Evolutionary conservation across 768 basidiomycete species (phyloP), one percentile per base, ranked within the genome.

Genomic region (Termitomyces sp.): DNA sequence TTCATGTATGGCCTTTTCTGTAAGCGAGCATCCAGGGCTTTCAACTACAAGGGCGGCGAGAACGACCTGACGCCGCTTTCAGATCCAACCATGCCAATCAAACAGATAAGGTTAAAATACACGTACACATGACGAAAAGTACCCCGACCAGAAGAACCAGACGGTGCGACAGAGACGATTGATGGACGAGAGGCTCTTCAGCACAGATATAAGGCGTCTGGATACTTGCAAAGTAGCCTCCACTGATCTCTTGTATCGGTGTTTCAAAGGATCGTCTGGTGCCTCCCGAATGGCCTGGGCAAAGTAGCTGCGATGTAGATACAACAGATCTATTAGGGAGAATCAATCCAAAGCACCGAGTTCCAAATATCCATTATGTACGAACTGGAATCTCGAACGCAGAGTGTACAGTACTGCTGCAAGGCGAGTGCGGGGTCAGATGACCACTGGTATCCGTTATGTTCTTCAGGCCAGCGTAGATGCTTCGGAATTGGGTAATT

Each of bases 121-220:
- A n/a, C n/a, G 16, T 60, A 82, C 81, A 52, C 78, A 78, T 16
- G 81, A 69, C 3, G 78, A 76, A 55, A 78, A 81, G 42, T 77
- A 63, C 1, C 69, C 68, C 0, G 78, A 76, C 81, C 81, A 82
- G 63, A 81, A 80, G 59, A 73, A 79, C 78, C 80, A 81, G 9
- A 68, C 63, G 36, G 65, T 60, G 23, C 70, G 62, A 7, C 70
- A 63, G 3, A 68, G 59, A 11, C 72, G 73, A 60, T 77, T 73
- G 22, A 69, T 63, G 7, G 52, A 52, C 48, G 73, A 76, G 29
- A 82, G 53, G 12, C 67, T 67, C 45, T 64, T 63, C 46, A 81
- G 62, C 46, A 72, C 69, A 11, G 70, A 66, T 41, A 80, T 73
- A n/a, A 80, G 56, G 33, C 72, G 61, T 44, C 71, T 70, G 2